Conservation (phyloP, 805 yeast genomes). For the Candida awuae region DNA sequence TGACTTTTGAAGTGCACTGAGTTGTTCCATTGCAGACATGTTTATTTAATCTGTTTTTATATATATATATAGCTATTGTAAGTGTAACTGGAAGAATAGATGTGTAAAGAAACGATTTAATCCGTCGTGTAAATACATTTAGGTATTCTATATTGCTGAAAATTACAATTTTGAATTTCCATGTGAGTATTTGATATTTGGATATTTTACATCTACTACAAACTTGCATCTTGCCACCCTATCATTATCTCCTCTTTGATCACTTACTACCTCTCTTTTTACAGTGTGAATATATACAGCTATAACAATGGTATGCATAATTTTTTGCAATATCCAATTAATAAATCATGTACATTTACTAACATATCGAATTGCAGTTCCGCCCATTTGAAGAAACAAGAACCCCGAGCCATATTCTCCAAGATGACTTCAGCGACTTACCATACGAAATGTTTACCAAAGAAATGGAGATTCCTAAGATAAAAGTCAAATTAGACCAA, state of each 20-base stretch:
- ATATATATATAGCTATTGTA: no score
- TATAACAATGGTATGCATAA: background rate
- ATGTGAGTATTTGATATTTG: no score
- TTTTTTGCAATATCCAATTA: background rate
- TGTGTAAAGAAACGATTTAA: no score
- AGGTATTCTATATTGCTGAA: background rate
- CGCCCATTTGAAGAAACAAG: slow-evolving; percentile 41
- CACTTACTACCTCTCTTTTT: no score
- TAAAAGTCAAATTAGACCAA: background rate
- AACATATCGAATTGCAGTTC: slow-evolving; percentile 24
- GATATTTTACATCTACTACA: no score
- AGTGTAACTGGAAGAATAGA: no score
- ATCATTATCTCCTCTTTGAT: no score
- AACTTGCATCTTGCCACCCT: no score
- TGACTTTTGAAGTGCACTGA: slow-evolving; percentile 23
- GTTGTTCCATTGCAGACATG: slow-evolving; percentile 11
- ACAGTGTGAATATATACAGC: no score
- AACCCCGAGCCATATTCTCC: slow-evolving; percentile 40
- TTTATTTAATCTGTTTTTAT: background rate
- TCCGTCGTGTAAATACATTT: no score
- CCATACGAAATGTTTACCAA: slow-evolving; percentile 6
- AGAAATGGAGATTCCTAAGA: slow-evolving; percentile 4
- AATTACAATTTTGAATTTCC: background rate
- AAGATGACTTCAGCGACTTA: slow-evolving; percentile 13
- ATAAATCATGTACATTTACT: background rate